Conservation (phyloP, 2,329 filamentous ascomycete genomes). For the Trichoderma gracile region DNA sequence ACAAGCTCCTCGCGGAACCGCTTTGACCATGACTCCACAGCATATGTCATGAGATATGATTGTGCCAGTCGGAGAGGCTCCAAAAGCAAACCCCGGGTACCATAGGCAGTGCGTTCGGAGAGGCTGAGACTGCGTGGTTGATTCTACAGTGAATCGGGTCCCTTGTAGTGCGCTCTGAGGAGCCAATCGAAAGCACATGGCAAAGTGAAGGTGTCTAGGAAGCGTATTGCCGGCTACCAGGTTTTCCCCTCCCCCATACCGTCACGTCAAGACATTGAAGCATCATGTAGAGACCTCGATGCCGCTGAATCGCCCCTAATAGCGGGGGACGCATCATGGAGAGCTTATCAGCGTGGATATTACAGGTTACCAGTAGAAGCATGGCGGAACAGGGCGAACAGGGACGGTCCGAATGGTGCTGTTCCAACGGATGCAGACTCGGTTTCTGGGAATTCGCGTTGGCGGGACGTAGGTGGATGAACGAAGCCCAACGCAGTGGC, state of each 20-base stretch:
- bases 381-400: not conserved
- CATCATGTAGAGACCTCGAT: not conserved
- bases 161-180: not conserved
- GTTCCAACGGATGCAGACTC: not conserved
- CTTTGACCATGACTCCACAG: not conserved
- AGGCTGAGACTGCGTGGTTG: slow-evolving; percentile 2
- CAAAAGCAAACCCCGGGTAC: not conserved
- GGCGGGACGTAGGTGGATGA: not conserved
- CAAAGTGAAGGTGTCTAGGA: not conserved
- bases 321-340: not conserved
- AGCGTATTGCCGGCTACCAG: not conserved
- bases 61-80: not conserved
- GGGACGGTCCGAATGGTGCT: slow-evolving; percentile 19
- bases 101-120: not conserved
- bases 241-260: not conserved
- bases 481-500: not conserved
- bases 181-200: not conserved
- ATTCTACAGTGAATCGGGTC: not conserved
- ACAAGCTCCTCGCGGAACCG: not conserved
- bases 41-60: not conserved
- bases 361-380: not conserved
- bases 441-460: not conserved
- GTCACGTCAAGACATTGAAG: not conserved
- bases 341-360: not conserved
- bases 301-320: not conserved